Percentiles rank a stretch among this genome's conserved stretches.
Evolutionary conservation across 176 grass and related monocot species (phyloP).

Genomic region (Zizania latifolia): DNA sequence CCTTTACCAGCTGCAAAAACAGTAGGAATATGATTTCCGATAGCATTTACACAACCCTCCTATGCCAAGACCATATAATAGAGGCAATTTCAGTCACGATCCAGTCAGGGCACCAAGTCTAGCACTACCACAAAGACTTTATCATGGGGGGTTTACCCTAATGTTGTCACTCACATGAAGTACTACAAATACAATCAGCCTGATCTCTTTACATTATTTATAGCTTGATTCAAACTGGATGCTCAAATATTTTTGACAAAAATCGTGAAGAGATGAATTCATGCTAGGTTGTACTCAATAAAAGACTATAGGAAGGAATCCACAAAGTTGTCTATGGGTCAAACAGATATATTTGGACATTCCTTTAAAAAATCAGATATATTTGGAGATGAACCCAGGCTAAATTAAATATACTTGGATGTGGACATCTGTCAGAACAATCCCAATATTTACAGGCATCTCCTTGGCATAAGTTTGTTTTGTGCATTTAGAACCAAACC

Average conservation of each 20-base stretch:
- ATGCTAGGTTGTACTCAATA: not conserved
- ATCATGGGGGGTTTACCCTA: not conserved
- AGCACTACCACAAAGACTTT: not conserved
- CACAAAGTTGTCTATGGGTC: not conserved
- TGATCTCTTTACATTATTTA: not conserved
- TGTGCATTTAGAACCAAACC: not conserved
- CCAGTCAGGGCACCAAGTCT: not conserved
- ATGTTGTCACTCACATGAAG: not conserved
- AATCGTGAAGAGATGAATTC: not conserved
- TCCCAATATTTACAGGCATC: not conserved
- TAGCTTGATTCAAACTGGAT: not conserved
- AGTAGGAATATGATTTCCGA: not conserved
- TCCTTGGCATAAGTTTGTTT: not conserved
- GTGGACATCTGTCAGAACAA: not conserved
- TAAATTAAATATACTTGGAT: not conserved
- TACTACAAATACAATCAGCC: not conserved
- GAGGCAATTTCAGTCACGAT: not conserved
- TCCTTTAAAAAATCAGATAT: too few relatives aligned
- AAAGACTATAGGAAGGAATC: not conserved
- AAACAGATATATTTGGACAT: not conserved
- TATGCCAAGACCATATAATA: not conserved
- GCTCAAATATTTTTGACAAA: not conserved
- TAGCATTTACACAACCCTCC: not conserved
- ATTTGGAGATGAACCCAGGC: not conserved
- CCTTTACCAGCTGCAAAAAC: conserved; percentile 52